These are phyloP conservation scores for Polytolypa hystricis DNA, from an alignment of 2,329 filamentous ascomycete species.

Conservation along the genomic window DNA sequence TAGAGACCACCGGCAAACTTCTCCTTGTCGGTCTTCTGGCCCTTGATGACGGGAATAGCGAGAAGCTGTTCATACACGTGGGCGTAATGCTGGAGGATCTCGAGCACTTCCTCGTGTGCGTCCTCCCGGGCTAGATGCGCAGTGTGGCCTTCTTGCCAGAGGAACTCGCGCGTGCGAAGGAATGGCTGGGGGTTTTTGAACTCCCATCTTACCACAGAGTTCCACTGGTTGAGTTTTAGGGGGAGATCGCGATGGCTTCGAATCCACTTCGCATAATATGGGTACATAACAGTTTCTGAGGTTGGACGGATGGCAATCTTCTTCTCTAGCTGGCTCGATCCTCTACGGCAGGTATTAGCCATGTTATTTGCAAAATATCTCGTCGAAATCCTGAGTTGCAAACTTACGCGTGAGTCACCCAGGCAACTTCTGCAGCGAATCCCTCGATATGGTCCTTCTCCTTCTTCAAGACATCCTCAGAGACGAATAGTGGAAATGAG, in stretches of 20 bases:
- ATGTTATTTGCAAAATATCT: conserved; percentile 2
- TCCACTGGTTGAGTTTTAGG: conserved; percentile 94
- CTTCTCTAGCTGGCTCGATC: conserved; percentile 84
- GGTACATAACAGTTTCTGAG: conserved; percentile 79
- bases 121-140: conserved; percentile 77
- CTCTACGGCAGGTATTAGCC: conserved; percentile 39
- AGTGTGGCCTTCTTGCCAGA: conserved; percentile 96
- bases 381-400: not conserved
- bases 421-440: conserved; percentile 65
- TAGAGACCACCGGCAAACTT: conserved; percentile 96
- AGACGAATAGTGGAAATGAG: conserved; percentile 94
- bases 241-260: conserved; percentile 91
- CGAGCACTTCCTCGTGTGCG: conserved; percentile 73
- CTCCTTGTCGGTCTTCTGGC: conserved; percentile 92
- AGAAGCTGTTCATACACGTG: conserved; percentile 87
- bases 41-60: conserved; percentile 87
- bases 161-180: conserved; percentile 83
- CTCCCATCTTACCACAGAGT: conserved; percentile 90
- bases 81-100: conserved; percentile 90
- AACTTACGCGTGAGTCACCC: conserved; percentile 40
- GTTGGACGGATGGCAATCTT: conserved; percentile 59
- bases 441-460: conserved; percentile 97
- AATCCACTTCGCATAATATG: conserved; percentile 95
- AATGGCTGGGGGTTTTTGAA: conserved; percentile 85
- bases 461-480: conserved; percentile 68